A percentile compares a stretch with the other conserved stretches of the same genome.
phyloP scores from a whole-genome alignment of 805 yeast genomes.

The Cyberlindnera bimundalis region DNA sequence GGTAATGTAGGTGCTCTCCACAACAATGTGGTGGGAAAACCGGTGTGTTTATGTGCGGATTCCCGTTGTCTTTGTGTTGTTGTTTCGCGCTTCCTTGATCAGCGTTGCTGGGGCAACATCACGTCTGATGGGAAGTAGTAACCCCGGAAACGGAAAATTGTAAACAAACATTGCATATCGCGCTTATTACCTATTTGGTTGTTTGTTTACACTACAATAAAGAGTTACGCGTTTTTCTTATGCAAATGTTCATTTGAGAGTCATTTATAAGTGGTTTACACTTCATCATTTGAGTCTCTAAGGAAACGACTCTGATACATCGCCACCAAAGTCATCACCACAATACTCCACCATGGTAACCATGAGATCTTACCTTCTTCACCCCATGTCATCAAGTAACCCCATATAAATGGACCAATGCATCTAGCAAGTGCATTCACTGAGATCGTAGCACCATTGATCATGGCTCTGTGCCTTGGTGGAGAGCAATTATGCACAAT shows the following conservation, averaged over 20 bases:
- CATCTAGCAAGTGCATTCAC: conserved; percentile 53
- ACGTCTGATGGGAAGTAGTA: not conserved
- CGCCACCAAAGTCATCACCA: conserved; percentile 27
- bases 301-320: conserved; percentile 28
- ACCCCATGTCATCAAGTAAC: conserved; percentile 39
- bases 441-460: conserved; percentile 56
- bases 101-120: conserved; percentile 4
- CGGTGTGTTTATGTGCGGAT: conserved; percentile 9
- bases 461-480: conserved; percentile 51
- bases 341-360: conserved; percentile 33
- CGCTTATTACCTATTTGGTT: conserved; percentile 1
- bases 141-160: conserved; percentile 17
- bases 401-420: conserved; percentile 56
- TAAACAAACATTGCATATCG: conserved; percentile 18
- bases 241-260: too few species aligned
- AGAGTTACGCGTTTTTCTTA: too few species aligned
- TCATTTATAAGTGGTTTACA: too few species aligned
- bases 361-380: conserved; percentile 30
- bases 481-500: conserved; percentile 53
- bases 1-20: conserved; percentile 5
- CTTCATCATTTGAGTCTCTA: conserved; percentile 29
- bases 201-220: not conserved
- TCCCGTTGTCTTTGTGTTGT: conserved; percentile 7
- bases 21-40: not conserved
- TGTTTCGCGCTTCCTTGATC: conserved; percentile 1